Conservation (phyloP, 164 flowering plant species). For the Liquidambar formosana region DNA sequence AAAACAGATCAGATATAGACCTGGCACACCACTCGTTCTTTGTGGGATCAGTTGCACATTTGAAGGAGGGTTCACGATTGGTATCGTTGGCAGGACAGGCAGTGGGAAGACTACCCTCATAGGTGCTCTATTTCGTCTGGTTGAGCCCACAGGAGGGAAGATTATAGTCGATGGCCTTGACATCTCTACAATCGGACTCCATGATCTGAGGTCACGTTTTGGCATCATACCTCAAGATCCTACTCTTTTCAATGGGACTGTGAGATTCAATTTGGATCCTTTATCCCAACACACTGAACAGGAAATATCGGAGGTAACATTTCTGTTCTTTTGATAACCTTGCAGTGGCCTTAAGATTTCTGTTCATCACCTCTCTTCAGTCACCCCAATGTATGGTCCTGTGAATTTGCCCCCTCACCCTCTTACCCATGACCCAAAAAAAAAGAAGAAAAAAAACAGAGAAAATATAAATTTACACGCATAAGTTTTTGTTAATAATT, state of each 20-base stretch:
- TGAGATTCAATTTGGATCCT: conserved; percentile 71
- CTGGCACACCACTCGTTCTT: conserved; percentile 61
- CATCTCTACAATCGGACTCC: conserved; percentile 68
- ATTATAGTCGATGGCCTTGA: conserved; percentile 69
- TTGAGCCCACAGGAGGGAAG: conserved; percentile 73
- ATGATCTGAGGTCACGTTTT: conserved; percentile 70
- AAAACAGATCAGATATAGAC: conserved; percentile 59
- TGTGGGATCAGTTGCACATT: conserved; percentile 70
- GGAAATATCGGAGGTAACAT: conserved; percentile 74
- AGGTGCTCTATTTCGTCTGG: conserved; percentile 66
- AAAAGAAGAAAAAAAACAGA: no score
- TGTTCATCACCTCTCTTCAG: no score
- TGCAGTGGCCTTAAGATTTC: no score
- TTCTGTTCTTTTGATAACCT: background rate
- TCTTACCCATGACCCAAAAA: no score
- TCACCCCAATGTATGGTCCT: no score
- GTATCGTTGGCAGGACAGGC: conserved; percentile 86
- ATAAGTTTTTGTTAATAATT: no score
- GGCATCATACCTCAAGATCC: conserved; percentile 90
- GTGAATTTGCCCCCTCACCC: no score
- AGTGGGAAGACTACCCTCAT: conserved; percentile 86
- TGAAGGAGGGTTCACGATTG: conserved; percentile 75
- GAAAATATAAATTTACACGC: no score
- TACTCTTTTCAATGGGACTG: conserved; percentile 69
- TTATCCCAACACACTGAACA: conserved; percentile 44